These are phyloP conservation scores for Leccinum subtestaceum DNA, from an alignment of 768 basidiomycete genomes.

Conservation along the genomic window DNA sequence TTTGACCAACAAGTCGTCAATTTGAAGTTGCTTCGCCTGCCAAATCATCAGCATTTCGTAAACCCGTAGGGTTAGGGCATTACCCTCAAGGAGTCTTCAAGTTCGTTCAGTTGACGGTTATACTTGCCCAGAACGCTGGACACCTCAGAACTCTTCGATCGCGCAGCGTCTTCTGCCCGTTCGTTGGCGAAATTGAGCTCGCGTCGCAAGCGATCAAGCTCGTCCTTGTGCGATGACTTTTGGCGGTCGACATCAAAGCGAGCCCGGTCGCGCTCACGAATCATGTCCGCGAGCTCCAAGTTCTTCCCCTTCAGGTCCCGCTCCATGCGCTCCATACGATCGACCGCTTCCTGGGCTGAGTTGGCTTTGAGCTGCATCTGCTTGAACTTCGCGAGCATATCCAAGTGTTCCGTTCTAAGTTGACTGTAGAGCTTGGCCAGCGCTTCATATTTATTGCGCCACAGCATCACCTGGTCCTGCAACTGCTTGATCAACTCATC, in stretches of 20 bases:
- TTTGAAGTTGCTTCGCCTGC: slow-evolving; percentile 93
- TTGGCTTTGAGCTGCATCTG: slow-evolving; percentile 97
- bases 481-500: slow-evolving; percentile 95
- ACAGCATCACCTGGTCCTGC: slow-evolving; percentile 93
- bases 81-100: slow-evolving; percentile 94
- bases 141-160: slow-evolving; percentile 91
- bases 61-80: slow-evolving; percentile 20
- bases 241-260: slow-evolving; percentile 93
- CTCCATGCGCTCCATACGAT: slow-evolving; percentile 99
- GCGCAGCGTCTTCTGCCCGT: slow-evolving; percentile 90
- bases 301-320: slow-evolving; percentile 98
- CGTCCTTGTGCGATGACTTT: slow-evolving; percentile 93
- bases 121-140: slow-evolving; percentile 86
- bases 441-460: slow-evolving; percentile 99
- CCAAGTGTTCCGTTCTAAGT: slow-evolving; percentile 93
- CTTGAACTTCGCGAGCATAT: slow-evolving; percentile 96
- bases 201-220: slow-evolving; percentile 85
- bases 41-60: slow-evolving; percentile 14
- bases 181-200: slow-evolving; percentile 95
- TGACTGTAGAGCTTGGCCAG: slow-evolving; percentile 98
- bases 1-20: slow-evolving; percentile 86
- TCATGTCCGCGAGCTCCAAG: slow-evolving; percentile 97
- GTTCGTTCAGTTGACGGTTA: slow-evolving; percentile 91
- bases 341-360: slow-evolving; percentile 96
- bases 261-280: slow-evolving; percentile 93